A percentile compares a stretch with the other conserved stretches of the same genome.
phyloP scores from a whole-genome alignment of 2,329 filamentous ascomycete genomes.

The Epichloe sibirici region DNA sequence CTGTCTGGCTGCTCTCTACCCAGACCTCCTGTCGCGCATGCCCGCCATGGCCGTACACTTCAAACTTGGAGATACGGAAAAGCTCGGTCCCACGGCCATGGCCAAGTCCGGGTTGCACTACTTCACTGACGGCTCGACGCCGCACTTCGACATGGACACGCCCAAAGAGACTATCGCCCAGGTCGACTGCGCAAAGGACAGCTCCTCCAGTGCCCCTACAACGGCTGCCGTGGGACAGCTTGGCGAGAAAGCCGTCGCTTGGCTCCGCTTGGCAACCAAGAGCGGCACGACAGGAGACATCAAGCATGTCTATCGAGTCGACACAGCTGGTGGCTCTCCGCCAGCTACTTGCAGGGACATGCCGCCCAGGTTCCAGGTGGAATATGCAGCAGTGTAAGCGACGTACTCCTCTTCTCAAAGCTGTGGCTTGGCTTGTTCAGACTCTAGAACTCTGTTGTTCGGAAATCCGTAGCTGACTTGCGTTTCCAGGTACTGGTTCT shows the following conservation, averaged over 20 bases:
- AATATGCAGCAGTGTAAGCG: constrained; percentile 74
- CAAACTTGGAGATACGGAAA: constrained; percentile 33
- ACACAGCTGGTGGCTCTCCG: constrained; percentile 70
- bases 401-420: constrained; percentile 20
- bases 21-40: constrained; percentile 52
- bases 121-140: constrained; percentile 58
- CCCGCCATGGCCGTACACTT: constrained; percentile 58
- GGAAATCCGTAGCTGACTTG: neutral
- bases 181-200: constrained; percentile 50
- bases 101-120: constrained; percentile 66
- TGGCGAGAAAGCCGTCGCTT: constrained; percentile 60
- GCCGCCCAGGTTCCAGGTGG: constrained; percentile 52
- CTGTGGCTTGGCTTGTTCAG: neutral
- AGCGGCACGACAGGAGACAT: constrained; percentile 45
- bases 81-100: constrained; percentile 46
- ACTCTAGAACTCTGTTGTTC: neutral
- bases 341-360: constrained; percentile 61
- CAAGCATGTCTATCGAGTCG: constrained; percentile 68
- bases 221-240: constrained; percentile 45
- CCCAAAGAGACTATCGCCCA: constrained; percentile 40
- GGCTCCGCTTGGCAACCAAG: constrained; percentile 58
- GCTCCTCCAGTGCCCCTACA: constrained; percentile 48
- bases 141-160: constrained; percentile 70
- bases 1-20: constrained; percentile 61
- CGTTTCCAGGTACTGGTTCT: constrained; percentile 27